Conservation (phyloP, 129 eudicot species). For the Heracleum sosnowskyi region DNA sequence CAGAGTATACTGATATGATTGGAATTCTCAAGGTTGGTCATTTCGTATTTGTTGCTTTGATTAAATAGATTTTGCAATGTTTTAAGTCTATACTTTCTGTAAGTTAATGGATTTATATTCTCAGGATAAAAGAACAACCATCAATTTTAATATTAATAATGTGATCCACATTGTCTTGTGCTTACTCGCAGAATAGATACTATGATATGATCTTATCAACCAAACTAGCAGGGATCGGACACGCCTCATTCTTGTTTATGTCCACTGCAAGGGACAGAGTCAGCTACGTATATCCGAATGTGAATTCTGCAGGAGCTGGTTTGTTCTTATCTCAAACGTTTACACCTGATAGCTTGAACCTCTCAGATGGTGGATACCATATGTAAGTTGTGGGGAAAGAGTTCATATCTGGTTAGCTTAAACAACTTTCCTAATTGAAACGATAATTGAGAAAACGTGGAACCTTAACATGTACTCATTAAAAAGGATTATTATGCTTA, state of each 20-base stretch:
- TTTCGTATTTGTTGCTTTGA: neutral
- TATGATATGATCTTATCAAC: constrained; percentile 80
- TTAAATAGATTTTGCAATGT: neutral
- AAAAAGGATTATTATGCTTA: neutral
- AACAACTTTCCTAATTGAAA: neutral
- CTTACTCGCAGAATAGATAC: constrained; percentile 57
- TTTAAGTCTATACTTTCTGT: neutral
- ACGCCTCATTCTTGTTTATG: constrained; percentile 88
- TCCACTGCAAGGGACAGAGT: constrained; percentile 67
- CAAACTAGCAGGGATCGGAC: constrained; percentile 90
- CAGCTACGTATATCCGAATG: constrained; percentile 85
- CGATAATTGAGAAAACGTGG: neutral
- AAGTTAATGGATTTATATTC: neutral
- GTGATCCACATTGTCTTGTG: neutral
- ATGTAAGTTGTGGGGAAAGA: constrained; percentile 40
- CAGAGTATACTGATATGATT: constrained; percentile 63
- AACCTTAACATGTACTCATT: neutral
- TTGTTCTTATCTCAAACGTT: constrained; percentile 66
- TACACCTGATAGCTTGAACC: constrained; percentile 54
- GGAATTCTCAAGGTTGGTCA: constrained; percentile 71
- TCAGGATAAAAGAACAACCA: neutral
- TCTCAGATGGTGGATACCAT: constrained; percentile 75
- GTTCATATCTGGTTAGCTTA: neutral
- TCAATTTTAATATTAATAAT: neutral
- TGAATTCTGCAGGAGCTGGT: constrained; percentile 92